Evolutionary conservation across 2,329 filamentous ascomycete genomes (phyloP), one percentile per base, ranked within the genome.

Genomic region (Onygenales sp.): DNA sequence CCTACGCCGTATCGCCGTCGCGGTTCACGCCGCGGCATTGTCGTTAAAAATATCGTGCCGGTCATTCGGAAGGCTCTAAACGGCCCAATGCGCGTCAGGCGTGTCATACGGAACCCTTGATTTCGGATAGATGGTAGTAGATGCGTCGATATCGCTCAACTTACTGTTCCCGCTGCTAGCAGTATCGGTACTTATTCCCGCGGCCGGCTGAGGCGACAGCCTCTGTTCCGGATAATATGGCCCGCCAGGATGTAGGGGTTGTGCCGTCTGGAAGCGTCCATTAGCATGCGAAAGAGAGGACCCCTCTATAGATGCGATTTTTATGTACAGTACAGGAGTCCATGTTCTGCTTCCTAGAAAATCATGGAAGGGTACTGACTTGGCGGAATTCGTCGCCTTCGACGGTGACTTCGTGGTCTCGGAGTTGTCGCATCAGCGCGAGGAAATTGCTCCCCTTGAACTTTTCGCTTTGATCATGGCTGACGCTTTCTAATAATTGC

Each of bases 361-460:
- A 63, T 69, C 64, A 72, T 64, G 68, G 66, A 67, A 65, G 67
- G 65, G 64, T 69, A 73, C 70, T 72, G 67, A 73, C 70, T 70
- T 72, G 67, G 63, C 67, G 69, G 60, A 73, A 72, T 61, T 72
- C 80, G 64, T 88, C 84, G 42, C 84, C 86, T 58, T 87, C 78
- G 39, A 93, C 82, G 48, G 79, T 79, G 11, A 90, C 82, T 70
- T 93, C 84, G 52, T 79, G 76, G 63, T 88, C 83, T 50, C 85
- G 79, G 52, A 93, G 80, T 55, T 81, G 79, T 32, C 86, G 81
- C 88, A 94, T 93, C 45, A 94, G 73, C 3, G 79, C 76, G 0
- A 92, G 70, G 63, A 94, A 94, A 54, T 81, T 81, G 59, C 87
- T 91, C 63, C 90, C 82, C 61, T 83, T 81, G 67, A 93, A 93